Base-by-base conservation (phyloP, 495 filamentous ascomycete species). In the Hypomontagnella submonticulosa region DNA sequence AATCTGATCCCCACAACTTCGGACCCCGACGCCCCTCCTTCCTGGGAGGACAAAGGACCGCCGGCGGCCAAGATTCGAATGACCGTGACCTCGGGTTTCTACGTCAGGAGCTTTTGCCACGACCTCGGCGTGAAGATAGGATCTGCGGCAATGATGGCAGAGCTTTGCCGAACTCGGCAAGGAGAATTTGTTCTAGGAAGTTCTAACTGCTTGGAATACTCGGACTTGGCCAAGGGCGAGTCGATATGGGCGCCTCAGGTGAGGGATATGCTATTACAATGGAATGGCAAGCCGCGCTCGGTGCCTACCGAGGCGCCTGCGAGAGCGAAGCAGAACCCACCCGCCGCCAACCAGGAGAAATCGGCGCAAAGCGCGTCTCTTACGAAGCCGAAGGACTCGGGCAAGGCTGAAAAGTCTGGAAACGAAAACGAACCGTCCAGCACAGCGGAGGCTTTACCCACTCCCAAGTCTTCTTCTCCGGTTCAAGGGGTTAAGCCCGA, bases 61-160 rank as follows among this genome's bases (percentile, higher is more conserved):
- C 86, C 92, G 1, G 93, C 93, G 6, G 88, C 87, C 38, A 90
- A 84, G 72, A 84, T 99, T 48, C 86, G 88, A 55, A 92, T 99
- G 90, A 96, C 90, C 0, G 95, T 97, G 38, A 89, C 92, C 4
- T 97, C 92, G 3, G 95, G 95, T 40, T 99, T 98, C 82, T 99
- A 99, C 77, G 95, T 99, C 38, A 91, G 95, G 54, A 93, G 89
- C 33, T 83, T 99, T 41, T 91, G 91, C 54, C 92, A 98, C 69
- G 96, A 99, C 69, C 82, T 99, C 27, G 95, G 95, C 13, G 84
- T 87, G 66, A 91, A 92, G 41, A 78, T 96, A 9, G 88, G 88
- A 19, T 96, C 90, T 33, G 86, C 89, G 32, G 95, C 84, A 20
- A 79, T 94, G 69, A 98, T 99, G 95, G 89, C 92, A 48, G 85